Evolutionary conservation across 768 basidiomycete genomes (phyloP), one percentile per base, ranked within the genome.

Genomic region (Kwoniella sp.): DNA sequence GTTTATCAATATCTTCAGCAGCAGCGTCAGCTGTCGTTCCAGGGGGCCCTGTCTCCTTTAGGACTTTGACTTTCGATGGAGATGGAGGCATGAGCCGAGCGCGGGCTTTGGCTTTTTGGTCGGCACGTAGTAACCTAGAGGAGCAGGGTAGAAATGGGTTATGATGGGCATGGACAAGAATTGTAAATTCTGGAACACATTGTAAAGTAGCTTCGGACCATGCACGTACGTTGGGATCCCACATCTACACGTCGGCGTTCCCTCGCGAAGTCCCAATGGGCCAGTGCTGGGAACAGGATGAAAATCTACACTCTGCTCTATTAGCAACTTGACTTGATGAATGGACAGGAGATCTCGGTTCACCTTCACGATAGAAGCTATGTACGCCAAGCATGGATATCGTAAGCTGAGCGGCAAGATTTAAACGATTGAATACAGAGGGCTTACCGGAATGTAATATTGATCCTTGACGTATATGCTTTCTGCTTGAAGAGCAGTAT

Each of bases 81-180:
- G 69, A 63, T 17, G 47, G 22, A n/a, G 61, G 55, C 11, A 51
- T 15, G 7, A 66, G 34, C 3, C 61, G 58, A 17, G 71, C 62
- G 17, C 76, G 66, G 1, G 74, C 75, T 68, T 76, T 80, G 41
- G 73, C 76, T 62, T 79, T 79, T 59, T 82, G 81, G 48, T 82
- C 81, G 20, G 79, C 77, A 41, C 77, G 71, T 5, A 82, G 75
- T 12, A 77, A 50, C 23, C 79, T 80, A 58, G 12, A 13, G 45
- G 22, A 51, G 2, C 15, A 45, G 23, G 0, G 9, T 20, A 41
- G 38, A 9, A 9, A 20, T 41, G 38, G 22, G 23, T 12, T 50
- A 37, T n/a, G n/a, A n/a, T n/a, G n/a, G n/a, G n/a, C n/a, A n/a
- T n/a, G n/a, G n/a, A n/a, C n/a, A n/a, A n/a, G n/a, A n/a, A 34